These are phyloP conservation scores for Epichloe gansuensis DNA, from an alignment of 2,329 filamentous ascomycete genomes.

Conservation along the genomic window DNA sequence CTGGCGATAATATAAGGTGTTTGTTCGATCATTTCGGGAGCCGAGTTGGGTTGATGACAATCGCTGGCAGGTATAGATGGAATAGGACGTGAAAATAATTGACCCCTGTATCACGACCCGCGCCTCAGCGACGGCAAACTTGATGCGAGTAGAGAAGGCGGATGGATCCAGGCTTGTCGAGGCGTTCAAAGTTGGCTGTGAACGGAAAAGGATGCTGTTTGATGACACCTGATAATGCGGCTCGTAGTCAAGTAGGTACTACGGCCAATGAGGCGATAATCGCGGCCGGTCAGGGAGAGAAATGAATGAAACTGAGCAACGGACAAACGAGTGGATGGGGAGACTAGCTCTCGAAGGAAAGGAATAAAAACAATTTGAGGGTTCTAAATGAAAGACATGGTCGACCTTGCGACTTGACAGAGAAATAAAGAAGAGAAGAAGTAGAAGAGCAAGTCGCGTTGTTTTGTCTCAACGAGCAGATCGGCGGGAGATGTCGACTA, in stretches of 20 bases:
- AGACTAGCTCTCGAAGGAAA: slow-evolving; percentile 11
- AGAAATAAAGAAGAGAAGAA: slow-evolving; percentile 10
- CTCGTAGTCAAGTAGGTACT: slow-evolving; percentile 5
- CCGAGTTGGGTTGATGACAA: slow-evolving; percentile 1
- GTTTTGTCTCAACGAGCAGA: slow-evolving; percentile 6
- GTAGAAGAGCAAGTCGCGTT: not conserved
- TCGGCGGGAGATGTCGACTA: slow-evolving; percentile 3
- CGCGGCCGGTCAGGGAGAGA: not conserved
- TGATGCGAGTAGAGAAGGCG: not conserved
- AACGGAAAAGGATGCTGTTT: not conserved
- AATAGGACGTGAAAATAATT: not conserved
- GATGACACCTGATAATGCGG: not conserved
- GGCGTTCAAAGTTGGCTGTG: not conserved
- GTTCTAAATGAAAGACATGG: slow-evolving; percentile 21
- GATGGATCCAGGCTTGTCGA: not conserved
- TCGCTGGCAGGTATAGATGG: not conserved
- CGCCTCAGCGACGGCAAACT: not conserved
- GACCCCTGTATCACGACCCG: not conserved
- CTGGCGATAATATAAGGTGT: slow-evolving; percentile 10
- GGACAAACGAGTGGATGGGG: slow-evolving; percentile 14
- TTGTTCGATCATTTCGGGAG: slow-evolving; percentile 6
- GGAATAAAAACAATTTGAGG: slow-evolving; percentile 9
- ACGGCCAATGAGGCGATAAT: not conserved
- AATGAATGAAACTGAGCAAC: not conserved
- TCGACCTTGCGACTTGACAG: slow-evolving; percentile 14